A percentile compares a stretch with the other conserved stretches of the same genome.
Evolutionary conservation across 192 early-diverging fungal genomes (phyloP).

Genomic region (Phycomyces blakesleeanus): DNA sequence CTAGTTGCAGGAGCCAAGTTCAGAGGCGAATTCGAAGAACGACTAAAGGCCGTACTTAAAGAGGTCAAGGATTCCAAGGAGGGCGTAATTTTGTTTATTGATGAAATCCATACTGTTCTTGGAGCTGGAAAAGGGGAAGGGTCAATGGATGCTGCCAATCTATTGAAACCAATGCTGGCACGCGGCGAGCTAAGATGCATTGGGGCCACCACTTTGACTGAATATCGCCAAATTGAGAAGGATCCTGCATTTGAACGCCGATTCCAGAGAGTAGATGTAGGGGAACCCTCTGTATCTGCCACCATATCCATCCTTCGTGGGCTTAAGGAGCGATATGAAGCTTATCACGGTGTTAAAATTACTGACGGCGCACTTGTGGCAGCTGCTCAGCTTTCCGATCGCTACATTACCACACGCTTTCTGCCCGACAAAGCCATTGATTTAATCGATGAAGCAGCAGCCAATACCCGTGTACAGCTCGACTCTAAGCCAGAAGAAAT

Average conservation of each 20-base stretch:
- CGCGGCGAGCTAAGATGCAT: constrained; percentile 92
- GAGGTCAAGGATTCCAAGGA: constrained; percentile 87
- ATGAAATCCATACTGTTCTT: constrained; percentile 92
- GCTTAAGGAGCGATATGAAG: constrained; percentile 70
- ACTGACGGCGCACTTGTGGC: constrained; percentile 65
- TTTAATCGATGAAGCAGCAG: constrained; percentile 85
- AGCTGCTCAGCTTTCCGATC: constrained; percentile 64
- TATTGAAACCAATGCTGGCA: constrained; percentile 96
- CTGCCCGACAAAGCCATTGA: constrained; percentile 81
- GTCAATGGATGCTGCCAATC: constrained; percentile 80
- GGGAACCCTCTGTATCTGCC: constrained; percentile 61
- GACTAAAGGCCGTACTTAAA: constrained; percentile 91
- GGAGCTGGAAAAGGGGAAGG: constrained; percentile 90
- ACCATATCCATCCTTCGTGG: constrained; percentile 75
- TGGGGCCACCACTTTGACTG: constrained; percentile 91
- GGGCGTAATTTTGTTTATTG: constrained; percentile 92
- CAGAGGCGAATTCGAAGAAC: constrained; percentile 96
- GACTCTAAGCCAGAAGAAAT: constrained; percentile 95
- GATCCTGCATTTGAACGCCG: constrained; percentile 70
- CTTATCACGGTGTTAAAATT: constrained; percentile 73
- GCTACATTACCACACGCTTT: constrained; percentile 66
- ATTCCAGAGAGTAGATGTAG: constrained; percentile 68
- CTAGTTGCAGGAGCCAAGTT: constrained; percentile 91
- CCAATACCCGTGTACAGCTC: constrained; percentile 89
- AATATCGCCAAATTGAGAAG: constrained; percentile 91